Conservation (phyloP, 495 filamentous ascomycete species). For the Pseudoneurospora amorphoporcata region DNA sequence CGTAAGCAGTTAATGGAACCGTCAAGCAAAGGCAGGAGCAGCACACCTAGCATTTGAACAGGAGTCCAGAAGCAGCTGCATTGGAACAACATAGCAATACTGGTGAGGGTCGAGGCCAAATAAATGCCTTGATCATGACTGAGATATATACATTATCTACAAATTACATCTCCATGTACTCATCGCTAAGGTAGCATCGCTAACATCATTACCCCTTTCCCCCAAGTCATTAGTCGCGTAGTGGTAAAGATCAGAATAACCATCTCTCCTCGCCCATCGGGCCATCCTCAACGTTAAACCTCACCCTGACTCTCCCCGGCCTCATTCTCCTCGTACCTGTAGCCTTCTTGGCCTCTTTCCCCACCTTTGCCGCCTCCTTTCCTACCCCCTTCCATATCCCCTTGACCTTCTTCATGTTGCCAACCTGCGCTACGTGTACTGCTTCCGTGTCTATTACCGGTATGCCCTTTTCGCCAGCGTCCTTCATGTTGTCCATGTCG, state of each 20-base stretch:
- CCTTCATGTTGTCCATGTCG: not conserved
- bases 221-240: not conserved
- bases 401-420: not conserved
- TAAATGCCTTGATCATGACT: not conserved
- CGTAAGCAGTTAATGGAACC: not conserved
- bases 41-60: too few relatives aligned
- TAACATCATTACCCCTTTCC: not conserved
- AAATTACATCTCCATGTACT: not conserved
- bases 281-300: not conserved
- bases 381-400: not conserved
- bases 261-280: not conserved
- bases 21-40: too few relatives aligned
- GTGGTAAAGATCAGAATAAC: not conserved
- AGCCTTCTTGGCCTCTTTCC: not conserved
- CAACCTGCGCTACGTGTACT: not conserved
- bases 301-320: not conserved
- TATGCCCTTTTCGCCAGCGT: not conserved
- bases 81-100: not conserved
- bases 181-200: not conserved
- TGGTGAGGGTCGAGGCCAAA: not conserved
- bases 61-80: not conserved
- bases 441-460: not conserved
- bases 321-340: not conserved
- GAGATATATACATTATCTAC: not conserved
- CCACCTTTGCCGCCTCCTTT: not conserved